Percentiles rank a stretch among this genome's conserved stretches.
Evolutionary conservation across 2,329 filamentous ascomycete species (phyloP).

Genomic region (Colletotrichum sp.): DNA sequence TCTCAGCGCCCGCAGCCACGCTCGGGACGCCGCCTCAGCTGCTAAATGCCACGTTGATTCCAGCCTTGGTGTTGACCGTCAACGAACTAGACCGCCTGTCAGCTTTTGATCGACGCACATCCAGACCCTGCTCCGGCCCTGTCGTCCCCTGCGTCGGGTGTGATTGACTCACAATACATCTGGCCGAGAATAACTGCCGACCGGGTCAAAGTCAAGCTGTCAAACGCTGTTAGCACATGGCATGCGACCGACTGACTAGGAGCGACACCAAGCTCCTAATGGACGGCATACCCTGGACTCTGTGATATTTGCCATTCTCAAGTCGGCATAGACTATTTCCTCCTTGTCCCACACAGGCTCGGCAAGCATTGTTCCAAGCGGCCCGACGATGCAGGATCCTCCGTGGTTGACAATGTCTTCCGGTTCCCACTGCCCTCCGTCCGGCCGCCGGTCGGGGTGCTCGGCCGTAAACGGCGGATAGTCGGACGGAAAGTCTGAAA

Average conservation of each 20-base stretch:
- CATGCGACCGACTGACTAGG: background rate
- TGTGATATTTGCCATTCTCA: constrained; percentile 36
- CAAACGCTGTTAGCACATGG: background rate
- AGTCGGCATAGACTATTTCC: constrained; percentile 40
- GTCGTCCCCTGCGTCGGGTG: background rate
- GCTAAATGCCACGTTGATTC: constrained; percentile 31
- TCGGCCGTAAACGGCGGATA: constrained; percentile 45
- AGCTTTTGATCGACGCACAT: background rate
- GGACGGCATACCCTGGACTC: constrained; percentile 38
- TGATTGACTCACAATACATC: constrained; percentile 41
- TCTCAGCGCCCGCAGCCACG: background rate
- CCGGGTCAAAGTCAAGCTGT: constrained; percentile 46
- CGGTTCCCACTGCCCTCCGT: constrained; percentile 38
- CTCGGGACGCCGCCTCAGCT: background rate
- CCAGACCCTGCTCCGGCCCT: background rate
- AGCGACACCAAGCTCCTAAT: background rate
- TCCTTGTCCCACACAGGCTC: constrained; percentile 45
- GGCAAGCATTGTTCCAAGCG: constrained; percentile 39
- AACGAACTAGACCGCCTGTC: constrained; percentile 22
- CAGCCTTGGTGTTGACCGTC: constrained; percentile 35
- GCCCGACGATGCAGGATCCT: constrained; percentile 45
- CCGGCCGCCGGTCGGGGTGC: constrained; percentile 40
- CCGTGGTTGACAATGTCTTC: constrained; percentile 44
- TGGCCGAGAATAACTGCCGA: constrained; percentile 44
- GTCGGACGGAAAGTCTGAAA: constrained; percentile 44